Percentiles rank a stretch among this genome's conserved stretches.
phyloP scores from a whole-genome alignment of 495 filamentous ascomycete species.

The Tirmania nivea region DNA sequence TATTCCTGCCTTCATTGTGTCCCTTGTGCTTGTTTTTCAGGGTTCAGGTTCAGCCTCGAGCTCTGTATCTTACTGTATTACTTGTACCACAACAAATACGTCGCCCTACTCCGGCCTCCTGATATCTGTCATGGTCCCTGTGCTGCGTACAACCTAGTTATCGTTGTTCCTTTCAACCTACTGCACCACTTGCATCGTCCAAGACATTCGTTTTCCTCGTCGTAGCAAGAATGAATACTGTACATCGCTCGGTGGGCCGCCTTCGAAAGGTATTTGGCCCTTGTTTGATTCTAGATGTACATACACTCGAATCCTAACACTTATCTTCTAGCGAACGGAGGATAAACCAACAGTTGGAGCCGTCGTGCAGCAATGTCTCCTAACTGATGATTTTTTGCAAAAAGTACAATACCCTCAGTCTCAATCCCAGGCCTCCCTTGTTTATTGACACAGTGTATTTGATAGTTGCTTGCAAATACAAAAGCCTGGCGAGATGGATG shows the following conservation, averaged over 20 bases:
- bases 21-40: too few relatives aligned
- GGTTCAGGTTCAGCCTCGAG: too few relatives aligned
- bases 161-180: too few relatives aligned
- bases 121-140: too few relatives aligned
- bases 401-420: not conserved
- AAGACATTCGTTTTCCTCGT: too few relatives aligned
- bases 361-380: not conserved
- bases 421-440: too few relatives aligned
- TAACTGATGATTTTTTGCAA: not conserved
- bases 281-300: not conserved
- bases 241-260: not conserved
- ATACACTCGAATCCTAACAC: not conserved
- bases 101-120: too few relatives aligned
- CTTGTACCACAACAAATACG: too few relatives aligned
- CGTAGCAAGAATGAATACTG: not conserved
- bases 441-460: not conserved
- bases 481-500: constrained; percentile 73
- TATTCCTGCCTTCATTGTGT: too few relatives aligned
- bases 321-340: not conserved
- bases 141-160: too few relatives aligned
- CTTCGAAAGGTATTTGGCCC: not conserved
- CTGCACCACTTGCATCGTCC: too few relatives aligned
- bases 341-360: not conserved
- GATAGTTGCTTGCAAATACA: constrained; percentile 58
- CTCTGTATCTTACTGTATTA: too few relatives aligned